A percentile compares a stretch with the other conserved stretches of the same genome.
Conservation (phyloP, 2,329 filamentous ascomycete genomes). For the Epichloe gansuensis region DNA sequence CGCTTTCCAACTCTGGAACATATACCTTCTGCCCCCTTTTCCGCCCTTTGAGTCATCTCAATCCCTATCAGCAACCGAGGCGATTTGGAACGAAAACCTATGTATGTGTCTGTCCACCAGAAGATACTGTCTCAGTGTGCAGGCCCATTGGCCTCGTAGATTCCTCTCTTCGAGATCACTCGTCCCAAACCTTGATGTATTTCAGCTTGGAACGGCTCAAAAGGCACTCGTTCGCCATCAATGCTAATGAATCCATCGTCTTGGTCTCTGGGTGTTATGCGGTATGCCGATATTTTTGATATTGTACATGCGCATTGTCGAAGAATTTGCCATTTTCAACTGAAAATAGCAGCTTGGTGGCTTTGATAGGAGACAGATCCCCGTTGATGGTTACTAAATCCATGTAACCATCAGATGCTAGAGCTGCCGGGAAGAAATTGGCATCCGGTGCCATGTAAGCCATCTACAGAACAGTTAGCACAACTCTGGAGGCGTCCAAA, state of each 20-base stretch:
- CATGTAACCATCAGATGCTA: slow-evolving; percentile 73
- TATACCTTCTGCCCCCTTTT: background rate
- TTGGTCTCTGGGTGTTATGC: slow-evolving; percentile 64
- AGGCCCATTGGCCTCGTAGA: slow-evolving; percentile 56
- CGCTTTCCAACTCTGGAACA: background rate
- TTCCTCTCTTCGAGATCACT: slow-evolving; percentile 64
- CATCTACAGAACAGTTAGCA: slow-evolving; percentile 43
- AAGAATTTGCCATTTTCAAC: slow-evolving; percentile 68
- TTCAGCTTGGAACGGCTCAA: slow-evolving; percentile 84
- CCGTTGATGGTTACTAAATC: slow-evolving; percentile 76
- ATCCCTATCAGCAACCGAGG: background rate
- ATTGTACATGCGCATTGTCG: slow-evolving; percentile 63
- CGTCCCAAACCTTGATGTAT: slow-evolving; percentile 72
- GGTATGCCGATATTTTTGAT: slow-evolving; percentile 81
- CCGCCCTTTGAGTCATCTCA: background rate
- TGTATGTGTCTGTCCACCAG: background rate
- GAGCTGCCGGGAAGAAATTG: slow-evolving; percentile 76
- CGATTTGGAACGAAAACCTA: no score
- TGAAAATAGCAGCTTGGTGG: slow-evolving; percentile 57
- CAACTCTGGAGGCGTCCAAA: background rate
- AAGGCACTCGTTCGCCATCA: slow-evolving; percentile 80
- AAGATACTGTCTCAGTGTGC: slow-evolving; percentile 34
- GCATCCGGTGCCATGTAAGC: slow-evolving; percentile 77
- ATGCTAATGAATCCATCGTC: slow-evolving; percentile 80
- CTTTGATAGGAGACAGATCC: slow-evolving; percentile 53